A percentile compares a stretch with the other conserved stretches of the same genome.
These are phyloP conservation scores for Pyrus communis DNA, from an alignment of 306 rosid genomes.

Conservation along the genomic window DNA sequence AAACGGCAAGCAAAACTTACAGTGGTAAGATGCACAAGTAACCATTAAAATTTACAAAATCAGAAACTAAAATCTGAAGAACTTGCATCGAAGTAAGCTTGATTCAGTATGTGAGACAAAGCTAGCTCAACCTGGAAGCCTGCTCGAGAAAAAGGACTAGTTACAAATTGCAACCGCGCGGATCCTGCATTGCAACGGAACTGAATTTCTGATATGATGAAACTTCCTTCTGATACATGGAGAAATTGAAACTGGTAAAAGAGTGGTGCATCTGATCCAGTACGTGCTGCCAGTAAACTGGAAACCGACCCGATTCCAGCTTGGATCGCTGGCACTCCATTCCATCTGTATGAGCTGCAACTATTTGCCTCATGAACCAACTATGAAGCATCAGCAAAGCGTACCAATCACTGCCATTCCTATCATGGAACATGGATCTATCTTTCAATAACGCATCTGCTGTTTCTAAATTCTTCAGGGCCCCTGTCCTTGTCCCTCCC, in stretches of 20 bases:
- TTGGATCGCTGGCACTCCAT: neutral
- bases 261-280: neutral
- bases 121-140: neutral
- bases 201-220: neutral
- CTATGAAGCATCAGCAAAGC: neutral
- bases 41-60: neutral
- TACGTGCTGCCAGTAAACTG: neutral
- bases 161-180: neutral
- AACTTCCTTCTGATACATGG: neutral
- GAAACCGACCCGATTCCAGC: neutral
- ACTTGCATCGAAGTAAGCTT: neutral
- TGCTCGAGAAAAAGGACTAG: neutral
- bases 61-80: neutral
- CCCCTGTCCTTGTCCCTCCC: conserved; percentile 29
- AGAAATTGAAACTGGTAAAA: neutral
- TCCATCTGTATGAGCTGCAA: neutral
- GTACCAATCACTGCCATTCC: neutral
- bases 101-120: neutral
- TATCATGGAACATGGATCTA: conserved; percentile 15
- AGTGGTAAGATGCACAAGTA: neutral
- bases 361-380: neutral
- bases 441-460: conserved; percentile 76
- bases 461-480: conserved; percentile 51
- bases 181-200: neutral
- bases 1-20: neutral